Evolutionary conservation across 768 basidiomycete genomes (phyloP), one percentile per base, ranked within the genome.

Genomic region (Lentinula detonsa): DNA sequence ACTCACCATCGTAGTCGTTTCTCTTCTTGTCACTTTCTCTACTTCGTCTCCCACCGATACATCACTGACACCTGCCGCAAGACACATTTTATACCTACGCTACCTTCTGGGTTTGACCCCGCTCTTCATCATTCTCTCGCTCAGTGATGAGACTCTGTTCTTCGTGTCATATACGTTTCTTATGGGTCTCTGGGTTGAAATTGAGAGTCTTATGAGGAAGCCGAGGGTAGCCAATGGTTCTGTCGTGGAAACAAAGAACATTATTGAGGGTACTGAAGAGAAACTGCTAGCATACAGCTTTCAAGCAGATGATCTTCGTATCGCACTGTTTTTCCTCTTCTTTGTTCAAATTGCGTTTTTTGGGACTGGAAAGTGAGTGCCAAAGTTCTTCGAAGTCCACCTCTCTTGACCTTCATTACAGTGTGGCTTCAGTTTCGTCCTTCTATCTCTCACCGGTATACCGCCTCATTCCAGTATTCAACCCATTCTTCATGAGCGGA

Each of bases 361-460:
- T 68, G 91, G 91, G 7, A 90, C 84, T 40, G 90, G 90, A 76
- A 91, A 90, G 88, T 89, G 73, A 65, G 88, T 78, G 9, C 1
- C 49, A 5, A n/a, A 11, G 57, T 16, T 28, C 18, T 42, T 40
- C 6, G 48, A 42, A n/a, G 23, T 51, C 5, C 51, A 11, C 42
- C 39, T 33, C 59, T 52, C 59, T 56, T 53, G 40, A 52, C 31
- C 40, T 61, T 13, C 35, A 50, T 23, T 28, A 34, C 59, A 93
- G 89, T 65, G 85, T 91, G 51, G 88, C 89, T n/a, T 90, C 89
- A 9, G 92, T 93, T 68, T 89, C 91, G 85, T 91, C 90, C 2
- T 94, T 94, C 73, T 94, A 95, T 71, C 79, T 94, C 18, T 91
- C 87, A 43, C 92, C 93, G 2, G 92, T 94, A 6, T 94, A 93